Percentiles rank a stretch among this genome's conserved stretches.
Conservation (phyloP, 371 early-diverging fungal species). For the Lichtheimia hyalospora region DNA sequence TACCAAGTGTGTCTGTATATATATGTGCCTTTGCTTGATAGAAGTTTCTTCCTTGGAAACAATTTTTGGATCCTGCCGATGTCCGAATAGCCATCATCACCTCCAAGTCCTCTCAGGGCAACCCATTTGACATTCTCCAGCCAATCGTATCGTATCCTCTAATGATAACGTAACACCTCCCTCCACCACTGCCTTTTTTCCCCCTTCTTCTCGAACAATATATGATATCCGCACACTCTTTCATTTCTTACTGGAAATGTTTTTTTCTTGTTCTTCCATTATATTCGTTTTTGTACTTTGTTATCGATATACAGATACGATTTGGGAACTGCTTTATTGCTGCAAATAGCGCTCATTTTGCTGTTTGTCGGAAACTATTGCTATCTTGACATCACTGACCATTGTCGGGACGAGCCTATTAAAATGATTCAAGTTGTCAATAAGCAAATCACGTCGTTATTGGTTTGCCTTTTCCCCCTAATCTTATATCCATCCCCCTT, state of each 20-base stretch:
- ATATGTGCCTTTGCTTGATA: slow-evolving; percentile 9
- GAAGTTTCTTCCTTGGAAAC: slow-evolving; percentile 15
- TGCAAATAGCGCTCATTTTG: neutral
- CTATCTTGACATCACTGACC: neutral
- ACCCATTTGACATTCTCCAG: neutral
- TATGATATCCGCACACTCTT: neutral
- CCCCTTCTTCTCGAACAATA: neutral
- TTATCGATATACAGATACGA: neutral
- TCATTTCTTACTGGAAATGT: neutral
- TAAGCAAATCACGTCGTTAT: neutral
- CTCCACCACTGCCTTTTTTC: neutral
- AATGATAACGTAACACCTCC: neutral
- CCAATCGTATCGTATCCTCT: neutral
- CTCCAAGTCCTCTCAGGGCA: neutral
- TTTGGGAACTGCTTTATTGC: too few relatives aligned
- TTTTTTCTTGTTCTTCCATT: neutral
- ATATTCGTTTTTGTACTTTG: neutral
- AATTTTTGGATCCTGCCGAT: slow-evolving; percentile 2
- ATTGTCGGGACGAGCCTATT: neutral
- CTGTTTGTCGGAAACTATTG: slow-evolving; percentile 1
- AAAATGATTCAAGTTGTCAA: neutral
- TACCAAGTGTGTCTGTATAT: slow-evolving; percentile 1
- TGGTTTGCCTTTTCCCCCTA: neutral
- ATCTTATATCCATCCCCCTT: neutral
- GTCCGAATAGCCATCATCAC: slow-evolving; percentile 1